Percentiles rank a stretch among this genome's conserved stretches.
phyloP scores from a whole-genome alignment of 2,329 filamentous ascomycete genomes.

The Venturia effusa region DNA sequence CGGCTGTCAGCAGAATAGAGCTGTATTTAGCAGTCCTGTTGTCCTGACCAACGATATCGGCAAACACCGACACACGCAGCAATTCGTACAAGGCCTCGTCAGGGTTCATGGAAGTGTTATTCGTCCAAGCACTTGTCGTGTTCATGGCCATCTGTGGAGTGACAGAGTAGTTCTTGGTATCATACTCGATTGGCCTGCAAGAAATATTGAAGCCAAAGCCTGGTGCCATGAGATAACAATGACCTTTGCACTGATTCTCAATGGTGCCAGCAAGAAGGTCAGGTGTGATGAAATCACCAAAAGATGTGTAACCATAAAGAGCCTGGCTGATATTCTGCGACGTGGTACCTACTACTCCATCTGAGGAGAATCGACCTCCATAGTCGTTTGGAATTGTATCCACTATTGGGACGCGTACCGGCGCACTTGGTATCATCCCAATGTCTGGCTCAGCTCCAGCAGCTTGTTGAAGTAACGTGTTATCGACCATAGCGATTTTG shows the following conservation, averaged over 20 bases:
- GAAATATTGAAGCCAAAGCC: not conserved
- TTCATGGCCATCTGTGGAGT: not conserved
- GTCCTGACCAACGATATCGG: not conserved
- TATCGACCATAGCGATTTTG: slow-evolving; percentile 19
- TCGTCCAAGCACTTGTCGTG: not conserved
- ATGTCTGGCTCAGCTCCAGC: slow-evolving; percentile 11
- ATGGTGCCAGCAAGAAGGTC: not conserved
- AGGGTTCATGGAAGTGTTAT: not conserved
- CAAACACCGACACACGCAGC: too few species aligned
- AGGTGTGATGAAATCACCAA: not conserved
- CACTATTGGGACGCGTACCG: not conserved
- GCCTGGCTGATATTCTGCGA: not conserved
- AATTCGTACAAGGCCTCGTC: too few species aligned
- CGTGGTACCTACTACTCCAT: not conserved
- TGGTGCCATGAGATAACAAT: not conserved
- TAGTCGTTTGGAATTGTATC: not conserved
- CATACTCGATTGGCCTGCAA: not conserved
- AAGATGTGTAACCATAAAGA: not conserved
- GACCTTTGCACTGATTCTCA: not conserved
- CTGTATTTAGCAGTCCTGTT: not conserved
- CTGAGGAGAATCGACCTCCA: not conserved
- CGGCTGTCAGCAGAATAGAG: not conserved
- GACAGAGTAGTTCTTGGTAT: not conserved
- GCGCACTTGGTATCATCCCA: not conserved
- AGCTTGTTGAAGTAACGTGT: slow-evolving; percentile 17